These are phyloP conservation scores for Tetratostichococcus sp. DNA, from an alignment of 139 green algal species.

Conservation along the genomic window DNA sequence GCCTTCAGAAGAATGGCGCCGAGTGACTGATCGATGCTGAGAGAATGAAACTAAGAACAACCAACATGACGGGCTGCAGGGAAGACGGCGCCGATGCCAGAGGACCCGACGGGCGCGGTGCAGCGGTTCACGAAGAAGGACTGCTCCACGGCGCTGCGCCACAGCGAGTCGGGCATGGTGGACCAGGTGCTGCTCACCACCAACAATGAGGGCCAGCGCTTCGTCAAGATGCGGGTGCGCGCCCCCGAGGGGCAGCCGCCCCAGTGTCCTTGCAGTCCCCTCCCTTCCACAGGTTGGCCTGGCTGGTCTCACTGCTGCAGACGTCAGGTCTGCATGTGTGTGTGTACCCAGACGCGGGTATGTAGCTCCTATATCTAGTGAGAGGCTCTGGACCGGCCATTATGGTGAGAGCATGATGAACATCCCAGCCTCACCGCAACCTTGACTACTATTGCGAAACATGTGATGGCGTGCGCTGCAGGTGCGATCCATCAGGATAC, in stretches of 20 bases:
- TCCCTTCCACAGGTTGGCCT: too few species aligned
- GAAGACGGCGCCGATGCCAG: slow-evolving; percentile 69
- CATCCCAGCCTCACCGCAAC: too few species aligned
- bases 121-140: slow-evolving; percentile 73
- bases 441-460: too few species aligned
- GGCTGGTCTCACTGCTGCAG: not conserved
- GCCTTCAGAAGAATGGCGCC: too few species aligned
- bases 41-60: too few species aligned
- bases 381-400: too few species aligned
- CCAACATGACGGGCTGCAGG: not conserved
- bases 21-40: too few species aligned
- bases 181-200: slow-evolving; percentile 89
- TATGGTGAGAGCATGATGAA: too few species aligned
- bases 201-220: slow-evolving; percentile 81
- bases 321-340: too few species aligned
- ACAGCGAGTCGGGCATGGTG: slow-evolving; percentile 71
- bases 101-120: slow-evolving; percentile 58
- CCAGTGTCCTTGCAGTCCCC: slow-evolving; percentile 32
- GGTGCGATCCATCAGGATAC: slow-evolving; percentile 90
- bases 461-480: not conserved
- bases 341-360: too few species aligned
- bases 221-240: slow-evolving; percentile 89
- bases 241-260: too few species aligned
- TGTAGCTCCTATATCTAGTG: too few species aligned
- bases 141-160: slow-evolving; percentile 53